Evolutionary conservation across 305 asterid species (phyloP).

Genomic region (Monarda citriodora): DNA sequence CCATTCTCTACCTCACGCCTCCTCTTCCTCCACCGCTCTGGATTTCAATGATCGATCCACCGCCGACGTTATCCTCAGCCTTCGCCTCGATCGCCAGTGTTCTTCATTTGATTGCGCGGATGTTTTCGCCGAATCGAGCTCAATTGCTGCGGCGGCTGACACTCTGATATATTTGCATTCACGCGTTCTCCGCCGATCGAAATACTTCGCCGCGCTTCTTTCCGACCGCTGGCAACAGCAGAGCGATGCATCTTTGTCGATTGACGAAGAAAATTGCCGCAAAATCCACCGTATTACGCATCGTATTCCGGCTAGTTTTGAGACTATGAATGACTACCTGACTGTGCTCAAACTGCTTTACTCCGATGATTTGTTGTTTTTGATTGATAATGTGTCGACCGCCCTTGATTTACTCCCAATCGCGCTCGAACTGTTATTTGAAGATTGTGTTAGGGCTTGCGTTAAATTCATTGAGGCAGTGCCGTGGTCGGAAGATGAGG

Average conservation of each 20-base stretch:
- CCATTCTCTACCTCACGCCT: conserved; percentile 12
- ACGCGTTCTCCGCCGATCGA: conserved; percentile 57
- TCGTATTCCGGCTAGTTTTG: conserved; percentile 38
- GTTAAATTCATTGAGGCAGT: conserved; percentile 83
- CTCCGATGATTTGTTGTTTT: conserved; percentile 46
- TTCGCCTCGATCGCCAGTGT: conserved; percentile 39
- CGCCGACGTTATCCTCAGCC: conserved; percentile 71
- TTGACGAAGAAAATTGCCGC: conserved; percentile 21
- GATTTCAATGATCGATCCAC: conserved; percentile 64
- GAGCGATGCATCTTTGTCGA: conserved; percentile 23
- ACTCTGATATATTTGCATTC: conserved; percentile 73
- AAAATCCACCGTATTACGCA: conserved; percentile 40
- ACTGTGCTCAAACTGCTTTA: conserved; percentile 71
- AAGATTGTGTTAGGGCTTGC: conserved; percentile 86
- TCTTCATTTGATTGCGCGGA: conserved; percentile 20
- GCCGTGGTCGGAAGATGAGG: conserved; percentile 98
- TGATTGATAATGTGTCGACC: conserved; percentile 40
- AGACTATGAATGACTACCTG: conserved; percentile 44
- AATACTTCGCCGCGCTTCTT: conserved; percentile 71
- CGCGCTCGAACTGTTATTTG: conserved; percentile 81
- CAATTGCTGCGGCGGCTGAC: conserved; percentile 32
- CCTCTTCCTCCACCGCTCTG: conserved; percentile 20
- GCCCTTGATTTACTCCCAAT: conserved; percentile 69
- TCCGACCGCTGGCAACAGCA: conserved; percentile 83
- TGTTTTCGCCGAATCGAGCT: conserved; percentile 30